phyloP scores from a whole-genome alignment of 2,329 filamentous ascomycete species.

The Fusarium bactridioides region DNA sequence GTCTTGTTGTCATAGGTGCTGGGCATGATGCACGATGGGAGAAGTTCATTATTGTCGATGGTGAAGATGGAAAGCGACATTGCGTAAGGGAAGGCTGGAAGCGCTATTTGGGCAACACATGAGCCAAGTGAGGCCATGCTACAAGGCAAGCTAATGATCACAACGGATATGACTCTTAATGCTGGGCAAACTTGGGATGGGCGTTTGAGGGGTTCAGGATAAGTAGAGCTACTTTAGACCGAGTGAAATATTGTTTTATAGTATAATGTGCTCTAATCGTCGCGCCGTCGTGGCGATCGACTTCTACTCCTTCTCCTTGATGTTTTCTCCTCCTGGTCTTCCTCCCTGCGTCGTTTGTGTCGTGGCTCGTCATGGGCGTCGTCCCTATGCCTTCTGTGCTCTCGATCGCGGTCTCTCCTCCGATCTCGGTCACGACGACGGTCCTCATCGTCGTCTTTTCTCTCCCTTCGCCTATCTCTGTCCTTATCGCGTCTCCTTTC shows the following conservation, averaged over 20 bases:
- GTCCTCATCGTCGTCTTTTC: conserved; percentile 37
- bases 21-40: conserved; percentile 87
- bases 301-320: conserved; percentile 49
- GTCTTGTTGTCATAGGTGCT: conserved; percentile 78
- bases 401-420: conserved; percentile 33
- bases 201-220: conserved; percentile 34
- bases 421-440: conserved; percentile 38
- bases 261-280: conserved; percentile 38
- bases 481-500: conserved; percentile 39
- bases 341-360: conserved; percentile 40
- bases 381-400: conserved; percentile 43
- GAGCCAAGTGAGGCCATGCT: not conserved
- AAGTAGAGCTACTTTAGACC: conserved; percentile 15
- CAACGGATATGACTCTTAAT: conserved; percentile 13
- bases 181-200: conserved; percentile 29
- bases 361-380: conserved; percentile 40
- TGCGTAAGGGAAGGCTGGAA: conserved; percentile 83
- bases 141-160: not conserved
- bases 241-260: conserved; percentile 26
- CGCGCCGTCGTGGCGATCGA: conserved; percentile 50
- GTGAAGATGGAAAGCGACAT: conserved; percentile 71
- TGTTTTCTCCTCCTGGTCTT: conserved; percentile 37
- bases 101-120: conserved; percentile 67
- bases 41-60: conserved; percentile 77
- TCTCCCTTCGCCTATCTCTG: conserved; percentile 25